Evolutionary conservation across 257 asterid species (phyloP).

Genomic region (Paulownia fortunei): DNA sequence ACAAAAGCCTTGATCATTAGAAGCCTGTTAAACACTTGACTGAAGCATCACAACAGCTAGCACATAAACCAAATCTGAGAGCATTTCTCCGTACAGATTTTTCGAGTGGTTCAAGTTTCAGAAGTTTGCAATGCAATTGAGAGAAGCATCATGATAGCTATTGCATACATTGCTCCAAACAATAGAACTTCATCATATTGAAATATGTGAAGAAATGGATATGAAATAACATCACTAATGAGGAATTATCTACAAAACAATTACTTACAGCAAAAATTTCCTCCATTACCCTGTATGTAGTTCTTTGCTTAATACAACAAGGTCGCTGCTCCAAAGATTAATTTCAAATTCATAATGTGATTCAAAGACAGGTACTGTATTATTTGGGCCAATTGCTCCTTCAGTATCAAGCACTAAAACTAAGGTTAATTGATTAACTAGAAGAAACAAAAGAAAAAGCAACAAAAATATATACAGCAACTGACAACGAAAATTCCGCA

Average conservation of each 20-base stretch:
- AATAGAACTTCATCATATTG: neutral
- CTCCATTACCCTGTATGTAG: constrained; percentile 36
- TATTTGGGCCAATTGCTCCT: constrained; percentile 47
- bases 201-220: neutral
- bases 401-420: constrained; percentile 53
- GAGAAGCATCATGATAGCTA: no score
- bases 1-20: no score
- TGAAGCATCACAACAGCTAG: no score
- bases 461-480: constrained; percentile 47
- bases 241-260: constrained; percentile 24
- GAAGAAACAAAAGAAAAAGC: constrained; percentile 18
- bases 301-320: constrained; percentile 36
- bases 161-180: neutral
- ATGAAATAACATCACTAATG: constrained; percentile 14
- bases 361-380: constrained; percentile 37
- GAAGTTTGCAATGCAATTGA: no score
- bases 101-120: no score
- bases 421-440: constrained; percentile 33
- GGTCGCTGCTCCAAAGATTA: constrained; percentile 37
- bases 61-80: no score
- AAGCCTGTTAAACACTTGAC: no score
- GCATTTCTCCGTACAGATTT: neutral
- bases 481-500: constrained; percentile 43
- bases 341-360: constrained; percentile 33
- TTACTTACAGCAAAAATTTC: constrained; percentile 35